Evolutionary conservation across 2,329 filamentous ascomycete genomes (phyloP).

Genomic region (Teratosphaeria zuluensis): DNA sequence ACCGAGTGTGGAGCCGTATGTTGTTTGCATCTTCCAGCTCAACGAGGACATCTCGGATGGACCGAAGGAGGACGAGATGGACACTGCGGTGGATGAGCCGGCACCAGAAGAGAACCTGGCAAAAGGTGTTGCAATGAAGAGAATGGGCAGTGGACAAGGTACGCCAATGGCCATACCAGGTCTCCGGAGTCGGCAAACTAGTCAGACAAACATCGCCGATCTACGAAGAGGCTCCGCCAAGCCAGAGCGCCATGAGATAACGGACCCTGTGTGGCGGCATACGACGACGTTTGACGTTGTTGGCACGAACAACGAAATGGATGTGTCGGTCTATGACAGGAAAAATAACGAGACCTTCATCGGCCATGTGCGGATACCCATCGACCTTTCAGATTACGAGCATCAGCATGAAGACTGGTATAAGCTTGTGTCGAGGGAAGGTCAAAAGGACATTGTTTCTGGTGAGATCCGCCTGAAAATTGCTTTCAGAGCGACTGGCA

Average conservation of each 20-base stretch:
- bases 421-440: constrained; percentile 66
- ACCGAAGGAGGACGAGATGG: constrained; percentile 52
- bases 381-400: constrained; percentile 57
- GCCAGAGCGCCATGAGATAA: constrained; percentile 54
- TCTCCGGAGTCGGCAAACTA: constrained; percentile 88
- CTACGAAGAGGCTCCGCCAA: constrained; percentile 34
- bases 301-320: constrained; percentile 78
- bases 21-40: constrained; percentile 92
- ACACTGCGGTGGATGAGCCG: constrained; percentile 19
- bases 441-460: constrained; percentile 62
- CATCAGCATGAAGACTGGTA: constrained; percentile 78
- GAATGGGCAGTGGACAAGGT: constrained; percentile 67
- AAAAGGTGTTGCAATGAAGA: constrained; percentile 40
- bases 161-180: constrained; percentile 85
- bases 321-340: constrained; percentile 88
- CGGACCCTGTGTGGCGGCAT: constrained; percentile 89
- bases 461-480: constrained; percentile 87
- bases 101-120: constrained; percentile 50
- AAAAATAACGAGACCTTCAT: constrained; percentile 79
- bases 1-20: constrained; percentile 80
- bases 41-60: constrained; percentile 92
- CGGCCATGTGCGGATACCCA: constrained; percentile 77
- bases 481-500: constrained; percentile 75
- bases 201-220: constrained; percentile 76
- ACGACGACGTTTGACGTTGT: constrained; percentile 94